A percentile compares a stretch with the other conserved stretches of the same genome.
These are phyloP conservation scores for Blastobotrys serpentis DNA, from an alignment of 1,139 yeast genomes.

Conservation along the genomic window DNA sequence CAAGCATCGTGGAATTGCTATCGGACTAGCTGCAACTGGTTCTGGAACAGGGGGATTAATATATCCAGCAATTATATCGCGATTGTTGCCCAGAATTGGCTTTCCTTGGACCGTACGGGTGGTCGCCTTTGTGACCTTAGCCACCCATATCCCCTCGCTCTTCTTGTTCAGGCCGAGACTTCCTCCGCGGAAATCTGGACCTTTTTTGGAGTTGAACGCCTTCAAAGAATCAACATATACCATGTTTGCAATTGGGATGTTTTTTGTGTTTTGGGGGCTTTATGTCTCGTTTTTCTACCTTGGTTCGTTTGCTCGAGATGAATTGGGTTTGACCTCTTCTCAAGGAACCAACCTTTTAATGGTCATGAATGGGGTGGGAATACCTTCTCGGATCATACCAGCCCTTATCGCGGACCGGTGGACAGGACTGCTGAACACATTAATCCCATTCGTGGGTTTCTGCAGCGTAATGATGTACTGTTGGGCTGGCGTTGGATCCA, in stretches of 20 bases:
- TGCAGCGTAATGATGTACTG: constrained; percentile 34
- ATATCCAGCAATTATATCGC: constrained; percentile 8
- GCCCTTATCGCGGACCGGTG: constrained; percentile 45
- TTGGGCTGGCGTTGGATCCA: constrained; percentile 44
- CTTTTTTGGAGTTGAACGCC: constrained; percentile 22
- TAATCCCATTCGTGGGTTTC: constrained; percentile 33
- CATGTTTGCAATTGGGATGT: constrained; percentile 28
- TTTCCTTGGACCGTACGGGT: constrained; percentile 12
- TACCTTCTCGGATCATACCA: constrained; percentile 43
- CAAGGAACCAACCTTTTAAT: constrained; percentile 2
- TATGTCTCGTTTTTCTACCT: constrained; percentile 43
- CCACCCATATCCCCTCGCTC: constrained; percentile 25
- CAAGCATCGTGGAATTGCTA: constrained; percentile 6
- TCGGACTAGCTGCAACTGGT: constrained; percentile 12
- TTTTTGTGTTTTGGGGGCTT: constrained; percentile 38
- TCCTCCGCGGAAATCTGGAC: constrained; percentile 16
- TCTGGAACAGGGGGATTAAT: constrained; percentile 9
- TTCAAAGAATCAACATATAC: constrained; percentile 24
- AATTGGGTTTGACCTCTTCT: neutral
- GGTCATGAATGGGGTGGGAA: constrained; percentile 3
- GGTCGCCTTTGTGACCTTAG: constrained; percentile 28
- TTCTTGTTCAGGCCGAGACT: constrained; percentile 34
- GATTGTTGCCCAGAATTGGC: constrained; percentile 6
- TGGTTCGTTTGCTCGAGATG: constrained; percentile 33
- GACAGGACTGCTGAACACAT: constrained; percentile 48